These are phyloP conservation scores for Hansenula sp. DNA, from an alignment of 1,139 yeast species.

Conservation along the genomic window DNA sequence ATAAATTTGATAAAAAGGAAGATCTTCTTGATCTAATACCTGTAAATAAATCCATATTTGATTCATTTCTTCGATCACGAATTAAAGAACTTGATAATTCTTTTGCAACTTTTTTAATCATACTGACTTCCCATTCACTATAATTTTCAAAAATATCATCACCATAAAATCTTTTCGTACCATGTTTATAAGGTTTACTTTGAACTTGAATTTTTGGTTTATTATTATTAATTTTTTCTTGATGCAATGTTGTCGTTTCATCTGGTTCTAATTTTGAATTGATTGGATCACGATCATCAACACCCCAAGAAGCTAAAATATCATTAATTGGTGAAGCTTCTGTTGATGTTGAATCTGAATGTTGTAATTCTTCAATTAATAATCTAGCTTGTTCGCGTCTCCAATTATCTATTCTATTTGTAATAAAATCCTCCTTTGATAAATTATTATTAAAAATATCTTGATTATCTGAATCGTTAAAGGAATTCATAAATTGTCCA, in stretches of 20 bases:
- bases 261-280: slow-evolving; percentile 3
- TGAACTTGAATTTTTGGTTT: not conserved
- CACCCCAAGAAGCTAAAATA: slow-evolving; percentile 24
- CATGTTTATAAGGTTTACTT: not conserved
- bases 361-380: slow-evolving; percentile 16
- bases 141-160: slow-evolving; percentile 19
- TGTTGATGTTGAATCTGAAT: slow-evolving; percentile 3
- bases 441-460: slow-evolving; percentile 8
- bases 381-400: slow-evolving; percentile 22
- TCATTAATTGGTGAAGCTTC: slow-evolving; percentile 8
- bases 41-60: not conserved
- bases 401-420: slow-evolving; percentile 23
- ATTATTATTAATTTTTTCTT: not conserved
- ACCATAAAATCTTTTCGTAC: slow-evolving; percentile 18
- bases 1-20: slow-evolving; percentile 14
- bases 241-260: too few relatives aligned
- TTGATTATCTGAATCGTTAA: slow-evolving; percentile 2
- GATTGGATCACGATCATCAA: slow-evolving; percentile 18
- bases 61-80: slow-evolving; percentile 7
- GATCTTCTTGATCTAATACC: slow-evolving; percentile 14
- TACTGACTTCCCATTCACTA: slow-evolving; percentile 18
- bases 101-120: slow-evolving; percentile 20
- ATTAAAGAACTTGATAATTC: slow-evolving; percentile 17
- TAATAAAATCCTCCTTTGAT: slow-evolving; percentile 16
- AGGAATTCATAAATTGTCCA: slow-evolving; percentile 7